Conservation (phyloP, 495 filamentous ascomycete species). For the Neurospora africana region DNA sequence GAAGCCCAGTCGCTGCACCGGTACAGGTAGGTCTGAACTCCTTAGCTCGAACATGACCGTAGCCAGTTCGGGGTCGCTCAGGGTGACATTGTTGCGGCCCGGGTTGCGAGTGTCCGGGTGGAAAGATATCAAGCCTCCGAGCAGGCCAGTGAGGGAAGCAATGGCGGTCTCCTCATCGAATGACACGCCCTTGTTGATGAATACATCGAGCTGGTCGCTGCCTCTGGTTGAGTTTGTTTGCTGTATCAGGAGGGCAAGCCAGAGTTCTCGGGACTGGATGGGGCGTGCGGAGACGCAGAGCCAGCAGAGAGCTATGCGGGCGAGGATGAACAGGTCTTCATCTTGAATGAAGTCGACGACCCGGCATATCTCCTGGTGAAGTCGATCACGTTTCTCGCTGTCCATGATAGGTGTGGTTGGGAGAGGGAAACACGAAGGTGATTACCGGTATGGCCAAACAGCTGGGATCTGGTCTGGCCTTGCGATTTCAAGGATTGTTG, state of each 20-base stretch:
- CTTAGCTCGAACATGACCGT: neutral
- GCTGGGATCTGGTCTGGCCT: neutral
- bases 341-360: neutral
- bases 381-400: neutral
- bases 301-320: constrained; percentile 15
- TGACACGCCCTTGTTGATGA: constrained; percentile 1
- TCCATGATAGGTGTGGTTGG: neutral
- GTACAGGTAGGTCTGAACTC: neutral
- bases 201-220: constrained; percentile 6
- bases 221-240: constrained; percentile 1
- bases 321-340: neutral
- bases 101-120: neutral
- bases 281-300: constrained; percentile 10
- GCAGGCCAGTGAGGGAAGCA: constrained; percentile 1
- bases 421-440: neutral
- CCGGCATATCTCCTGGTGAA: neutral
- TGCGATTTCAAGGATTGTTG: neutral
- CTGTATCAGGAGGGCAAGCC: constrained; percentile 9
- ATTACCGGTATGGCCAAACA: neutral
- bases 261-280: constrained; percentile 10
- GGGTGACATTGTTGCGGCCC: neutral
- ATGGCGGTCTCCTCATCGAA: constrained; percentile 2
- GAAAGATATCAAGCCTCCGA: constrained; percentile 4
- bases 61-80: constrained; percentile 4
- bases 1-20: constrained; percentile 4